phyloP scores from a whole-genome alignment of 2,329 filamentous ascomycete genomes.

The Fonsecaea nubica region DNA sequence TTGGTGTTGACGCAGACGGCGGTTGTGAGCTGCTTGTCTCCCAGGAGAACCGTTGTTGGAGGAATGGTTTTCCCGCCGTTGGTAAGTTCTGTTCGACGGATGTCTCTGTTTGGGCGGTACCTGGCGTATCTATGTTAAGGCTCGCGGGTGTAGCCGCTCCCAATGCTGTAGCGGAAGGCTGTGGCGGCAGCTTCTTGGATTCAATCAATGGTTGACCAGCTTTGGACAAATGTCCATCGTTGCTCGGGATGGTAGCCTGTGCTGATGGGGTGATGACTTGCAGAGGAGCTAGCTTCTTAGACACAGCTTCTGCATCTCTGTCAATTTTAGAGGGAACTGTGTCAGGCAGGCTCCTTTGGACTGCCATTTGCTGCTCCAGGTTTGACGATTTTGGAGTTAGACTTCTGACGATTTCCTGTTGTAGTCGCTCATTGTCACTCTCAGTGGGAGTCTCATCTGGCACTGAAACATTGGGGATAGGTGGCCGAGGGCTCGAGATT shows the following conservation, averaged over 20 bases:
- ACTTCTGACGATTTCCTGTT: conserved; percentile 57
- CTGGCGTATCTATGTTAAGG: not conserved
- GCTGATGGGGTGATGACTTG: not conserved
- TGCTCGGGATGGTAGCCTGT: not conserved
- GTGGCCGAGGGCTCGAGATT: conserved; percentile 40
- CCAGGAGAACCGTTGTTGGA: conserved; percentile 54
- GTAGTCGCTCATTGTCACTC: conserved; percentile 53
- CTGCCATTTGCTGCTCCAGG: conserved; percentile 17
- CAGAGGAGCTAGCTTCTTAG: not conserved
- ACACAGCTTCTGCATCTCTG: not conserved
- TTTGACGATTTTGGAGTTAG: conserved; percentile 46
- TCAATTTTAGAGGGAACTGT: not conserved
- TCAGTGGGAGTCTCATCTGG: conserved; percentile 48
- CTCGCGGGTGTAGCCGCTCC: not conserved
- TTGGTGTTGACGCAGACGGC: conserved; percentile 23
- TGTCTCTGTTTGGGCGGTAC: not conserved
- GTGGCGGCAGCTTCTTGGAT: not conserved
- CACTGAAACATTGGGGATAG: conserved; percentile 45
- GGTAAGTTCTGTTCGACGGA: conserved; percentile 1
- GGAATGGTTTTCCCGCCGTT: conserved; percentile 27
- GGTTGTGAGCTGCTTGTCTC: conserved; percentile 42
- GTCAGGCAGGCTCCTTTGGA: not conserved
- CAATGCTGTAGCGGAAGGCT: conserved; percentile 1
- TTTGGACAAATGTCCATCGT: not conserved
- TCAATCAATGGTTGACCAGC: not conserved